A percentile compares a stretch with the other conserved stretches of the same genome.
Conservation (phyloP, 257 asterid species). For the Echites panduratus region DNA sequence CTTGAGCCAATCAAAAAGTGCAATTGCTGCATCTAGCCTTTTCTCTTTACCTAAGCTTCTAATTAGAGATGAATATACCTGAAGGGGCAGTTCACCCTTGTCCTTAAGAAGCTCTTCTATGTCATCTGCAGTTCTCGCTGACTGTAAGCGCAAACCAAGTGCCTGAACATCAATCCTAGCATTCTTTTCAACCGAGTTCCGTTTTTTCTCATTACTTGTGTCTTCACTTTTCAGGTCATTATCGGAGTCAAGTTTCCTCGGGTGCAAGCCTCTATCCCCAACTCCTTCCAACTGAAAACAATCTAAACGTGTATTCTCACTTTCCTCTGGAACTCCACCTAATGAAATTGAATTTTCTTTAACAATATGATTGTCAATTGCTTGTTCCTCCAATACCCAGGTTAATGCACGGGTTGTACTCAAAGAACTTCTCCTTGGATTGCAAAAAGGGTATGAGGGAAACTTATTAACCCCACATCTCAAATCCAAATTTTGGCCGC, state of each 20-base stretch:
- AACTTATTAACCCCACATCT: slow-evolving; percentile 18
- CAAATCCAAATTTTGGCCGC: slow-evolving; percentile 23
- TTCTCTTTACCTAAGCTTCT: slow-evolving; percentile 75
- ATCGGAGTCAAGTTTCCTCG: background rate
- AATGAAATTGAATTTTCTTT: slow-evolving; percentile 25
- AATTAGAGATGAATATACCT: slow-evolving; percentile 69
- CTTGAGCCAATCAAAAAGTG: slow-evolving; percentile 82
- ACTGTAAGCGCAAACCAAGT: slow-evolving; percentile 43
- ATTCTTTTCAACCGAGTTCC: slow-evolving; percentile 12
- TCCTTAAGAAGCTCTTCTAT: slow-evolving; percentile 60
- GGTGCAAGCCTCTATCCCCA: slow-evolving; percentile 2
- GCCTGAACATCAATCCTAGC: slow-evolving; percentile 56
- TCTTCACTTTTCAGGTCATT: slow-evolving; percentile 6
- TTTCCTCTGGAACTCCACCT: slow-evolving; percentile 19
- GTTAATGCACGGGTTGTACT: slow-evolving; percentile 43
- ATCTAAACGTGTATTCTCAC: slow-evolving; percentile 14
- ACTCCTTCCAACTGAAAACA: slow-evolving; percentile 18
- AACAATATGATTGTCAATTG: slow-evolving; percentile 23
- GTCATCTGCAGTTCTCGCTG: slow-evolving; percentile 55
- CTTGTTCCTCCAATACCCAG: slow-evolving; percentile 47
- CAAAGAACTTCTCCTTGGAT: slow-evolving; percentile 25
- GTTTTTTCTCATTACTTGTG: slow-evolving; percentile 17
- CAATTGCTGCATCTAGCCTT: slow-evolving; percentile 52
- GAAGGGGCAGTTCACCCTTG: slow-evolving; percentile 62
- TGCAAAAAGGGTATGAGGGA: slow-evolving; percentile 18